Evolutionary conservation across 2,329 filamentous ascomycete genomes (phyloP).

Genomic region (Sphaerulina vaccinii): DNA sequence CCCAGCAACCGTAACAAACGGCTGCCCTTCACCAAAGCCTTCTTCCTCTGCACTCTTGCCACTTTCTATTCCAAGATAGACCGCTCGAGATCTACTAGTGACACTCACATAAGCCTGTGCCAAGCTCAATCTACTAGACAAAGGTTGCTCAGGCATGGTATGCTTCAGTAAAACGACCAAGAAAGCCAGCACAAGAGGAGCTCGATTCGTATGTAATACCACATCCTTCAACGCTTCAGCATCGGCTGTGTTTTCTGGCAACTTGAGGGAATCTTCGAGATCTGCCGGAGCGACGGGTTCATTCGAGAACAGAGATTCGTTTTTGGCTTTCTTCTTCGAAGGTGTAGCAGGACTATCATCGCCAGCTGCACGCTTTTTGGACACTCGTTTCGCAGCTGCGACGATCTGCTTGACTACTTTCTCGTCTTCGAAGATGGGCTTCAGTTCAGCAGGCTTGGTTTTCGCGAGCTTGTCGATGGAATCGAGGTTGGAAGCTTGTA

Average conservation of each 20-base stretch:
- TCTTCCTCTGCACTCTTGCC: conserved; percentile 66
- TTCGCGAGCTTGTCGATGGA: conserved; percentile 52
- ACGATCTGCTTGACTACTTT: conserved; percentile 58
- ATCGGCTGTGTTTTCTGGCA: conserved; percentile 56
- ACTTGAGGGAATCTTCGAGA: conserved; percentile 60
- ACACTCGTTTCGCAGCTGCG: conserved; percentile 56
- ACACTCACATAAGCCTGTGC: conserved; percentile 81
- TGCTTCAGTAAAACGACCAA: conserved; percentile 70
- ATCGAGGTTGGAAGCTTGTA: conserved; percentile 50
- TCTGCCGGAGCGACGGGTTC: conserved; percentile 50
- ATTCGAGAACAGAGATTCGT: conserved; percentile 33
- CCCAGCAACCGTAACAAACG: conserved; percentile 68
- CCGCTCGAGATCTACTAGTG: conserved; percentile 75
- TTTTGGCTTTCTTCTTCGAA: conserved; percentile 38
- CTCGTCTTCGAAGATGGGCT: conserved; percentile 50
- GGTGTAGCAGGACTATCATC: conserved; percentile 37
- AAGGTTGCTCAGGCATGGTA: conserved; percentile 82
- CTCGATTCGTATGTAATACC: conserved; percentile 71
- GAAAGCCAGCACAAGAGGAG: conserved; percentile 79
- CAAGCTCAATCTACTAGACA: conserved; percentile 78
- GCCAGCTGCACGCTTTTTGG: conserved; percentile 53
- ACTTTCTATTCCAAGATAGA: conserved; percentile 69
- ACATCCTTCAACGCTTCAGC: conserved; percentile 61
- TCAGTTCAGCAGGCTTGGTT: conserved; percentile 45
- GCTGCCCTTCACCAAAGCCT: conserved; percentile 73